These are phyloP conservation scores for Drechmeria coniospora DNA, from an alignment of 2,329 filamentous ascomycete genomes.

Conservation along the genomic window DNA sequence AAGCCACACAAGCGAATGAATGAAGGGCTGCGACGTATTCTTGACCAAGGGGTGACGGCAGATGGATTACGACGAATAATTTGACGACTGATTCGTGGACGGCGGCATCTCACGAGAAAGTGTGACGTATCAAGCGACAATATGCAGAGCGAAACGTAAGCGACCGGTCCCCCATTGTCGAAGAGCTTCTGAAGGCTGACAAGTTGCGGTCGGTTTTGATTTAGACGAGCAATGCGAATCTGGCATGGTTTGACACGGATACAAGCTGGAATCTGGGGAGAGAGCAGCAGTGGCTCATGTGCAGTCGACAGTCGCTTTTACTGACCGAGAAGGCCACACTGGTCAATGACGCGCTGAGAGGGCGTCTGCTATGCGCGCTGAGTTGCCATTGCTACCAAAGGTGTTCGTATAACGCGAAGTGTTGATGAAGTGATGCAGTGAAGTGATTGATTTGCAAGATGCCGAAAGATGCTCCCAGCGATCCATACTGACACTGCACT, in stretches of 20 bases:
- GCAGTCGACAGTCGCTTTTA: constrained; percentile 17
- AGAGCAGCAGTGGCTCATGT: constrained; percentile 14
- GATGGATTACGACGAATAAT: constrained; percentile 10
- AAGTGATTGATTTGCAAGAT: constrained; percentile 22
- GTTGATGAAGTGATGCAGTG: constrained; percentile 23
- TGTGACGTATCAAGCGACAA: constrained; percentile 15
- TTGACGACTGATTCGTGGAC: constrained; percentile 12
- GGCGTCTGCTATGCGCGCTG: constrained; percentile 18
- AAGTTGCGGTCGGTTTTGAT: constrained; percentile 12
- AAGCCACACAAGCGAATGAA: no score
- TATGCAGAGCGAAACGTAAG: constrained; percentile 10
- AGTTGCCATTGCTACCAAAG: constrained; percentile 22
- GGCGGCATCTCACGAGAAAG: constrained; percentile 17
- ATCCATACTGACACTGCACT: no score
- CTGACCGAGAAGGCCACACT: constrained; percentile 18
- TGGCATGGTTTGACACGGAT: constrained; percentile 12
- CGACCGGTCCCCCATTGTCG: constrained; percentile 5
- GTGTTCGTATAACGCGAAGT: constrained; percentile 21
- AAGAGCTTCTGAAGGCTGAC: constrained; percentile 9
- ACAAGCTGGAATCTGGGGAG: no score
- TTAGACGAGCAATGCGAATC: constrained; percentile 11
- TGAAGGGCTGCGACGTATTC: no score
- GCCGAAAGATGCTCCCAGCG: constrained; percentile 22
- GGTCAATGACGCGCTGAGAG: constrained; percentile 15
- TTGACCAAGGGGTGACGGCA: constrained; percentile 20